Base-by-base conservation (phyloP, 352 stramenopile species). In the Globisporangium okanoganense region DNA sequence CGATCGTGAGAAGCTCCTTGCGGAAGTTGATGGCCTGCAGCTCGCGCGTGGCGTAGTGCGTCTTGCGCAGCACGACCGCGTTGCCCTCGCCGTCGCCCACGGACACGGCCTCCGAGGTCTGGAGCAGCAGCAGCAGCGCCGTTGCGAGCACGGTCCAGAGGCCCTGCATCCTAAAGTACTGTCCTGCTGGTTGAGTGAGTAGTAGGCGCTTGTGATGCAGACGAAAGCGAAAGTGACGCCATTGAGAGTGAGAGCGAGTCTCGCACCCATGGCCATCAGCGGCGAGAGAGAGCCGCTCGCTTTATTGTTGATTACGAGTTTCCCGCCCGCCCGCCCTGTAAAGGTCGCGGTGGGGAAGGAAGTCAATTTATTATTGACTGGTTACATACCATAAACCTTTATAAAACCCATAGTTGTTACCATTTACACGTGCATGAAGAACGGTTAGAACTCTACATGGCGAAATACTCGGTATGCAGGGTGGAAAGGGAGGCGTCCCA, bases 1-100 rank as follows among this genome's bases (percentile, higher is more conserved):
- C 66, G 2, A 59, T 56, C 20, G 66, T 47, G 33, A 78, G 50
- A 31, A 84, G 24, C 44, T 84, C 70, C 55, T 67, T 43, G 29
- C 75, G 75, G 54, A 84, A 84, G 66, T 74, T 76, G 25, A 82
- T 55, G 20, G 64, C 72, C 60, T 78, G 73, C 36, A 76, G 54
- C 18, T 20, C 57, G 14, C 69, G 69, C 31, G 22, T 35, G 4
- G 16, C 16, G 31, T 58, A 43, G 27, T 25, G 38, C 5, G 50
- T 13, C 45, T 58, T 60, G 41, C 36, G 57, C 35, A 63, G 47
- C 16, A 65, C 12, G 41, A 33, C 59, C 5, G 22, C 50, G 43
- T 65, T 65, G 24, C 38, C 22, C 14, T 56, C 40, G 25, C 47
- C 47, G 25, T 27, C 47, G 14, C 29, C 47, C 10, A 35, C 22